Percentiles rank a stretch among this genome's conserved stretches.
Evolutionary conservation across 345 rosid genomes (phyloP).

Genomic region (Brassica incana): DNA sequence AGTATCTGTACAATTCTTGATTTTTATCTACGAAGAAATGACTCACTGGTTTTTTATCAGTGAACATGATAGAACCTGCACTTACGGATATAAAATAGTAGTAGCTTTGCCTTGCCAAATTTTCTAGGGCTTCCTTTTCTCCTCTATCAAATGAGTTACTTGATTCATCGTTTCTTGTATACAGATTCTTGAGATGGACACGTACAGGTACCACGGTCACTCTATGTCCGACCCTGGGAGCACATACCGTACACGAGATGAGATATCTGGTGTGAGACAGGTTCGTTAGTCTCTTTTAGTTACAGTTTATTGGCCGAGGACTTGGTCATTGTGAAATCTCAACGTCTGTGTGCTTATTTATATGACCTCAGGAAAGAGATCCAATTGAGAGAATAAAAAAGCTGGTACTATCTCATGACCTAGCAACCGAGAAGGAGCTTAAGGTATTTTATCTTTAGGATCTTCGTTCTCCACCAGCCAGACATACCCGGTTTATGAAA

Average conservation of each 20-base stretch:
- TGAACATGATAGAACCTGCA: neutral
- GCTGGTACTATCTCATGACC: constrained; percentile 67
- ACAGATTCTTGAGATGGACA: constrained; percentile 99
- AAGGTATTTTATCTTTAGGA: constrained; percentile 50
- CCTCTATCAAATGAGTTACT: neutral
- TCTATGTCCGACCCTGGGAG: constrained; percentile 99
- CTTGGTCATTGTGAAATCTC: neutral
- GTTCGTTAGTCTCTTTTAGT: constrained; percentile 42
- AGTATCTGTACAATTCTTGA: neutral
- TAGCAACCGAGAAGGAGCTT: constrained; percentile 92
- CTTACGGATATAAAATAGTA: neutral
- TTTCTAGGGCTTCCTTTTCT: neutral
- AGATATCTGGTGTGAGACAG: constrained; percentile 93
- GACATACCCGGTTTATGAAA: neutral
- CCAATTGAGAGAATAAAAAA: constrained; percentile 90
- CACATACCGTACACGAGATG: constrained; percentile 98
- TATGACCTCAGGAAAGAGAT: constrained; percentile 75
- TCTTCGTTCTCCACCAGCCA: neutral
- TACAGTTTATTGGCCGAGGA: neutral
- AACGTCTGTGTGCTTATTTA: neutral
- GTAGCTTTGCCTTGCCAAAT: neutral
- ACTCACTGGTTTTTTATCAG: neutral
- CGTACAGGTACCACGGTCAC: constrained; percentile 98
- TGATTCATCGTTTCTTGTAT: constrained; percentile 23
- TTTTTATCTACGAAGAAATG: neutral